A percentile compares a stretch with the other conserved stretches of the same genome.
Conservation (phyloP, 768 basidiomycete genomes). For the Auricularia auricula-judae region DNA sequence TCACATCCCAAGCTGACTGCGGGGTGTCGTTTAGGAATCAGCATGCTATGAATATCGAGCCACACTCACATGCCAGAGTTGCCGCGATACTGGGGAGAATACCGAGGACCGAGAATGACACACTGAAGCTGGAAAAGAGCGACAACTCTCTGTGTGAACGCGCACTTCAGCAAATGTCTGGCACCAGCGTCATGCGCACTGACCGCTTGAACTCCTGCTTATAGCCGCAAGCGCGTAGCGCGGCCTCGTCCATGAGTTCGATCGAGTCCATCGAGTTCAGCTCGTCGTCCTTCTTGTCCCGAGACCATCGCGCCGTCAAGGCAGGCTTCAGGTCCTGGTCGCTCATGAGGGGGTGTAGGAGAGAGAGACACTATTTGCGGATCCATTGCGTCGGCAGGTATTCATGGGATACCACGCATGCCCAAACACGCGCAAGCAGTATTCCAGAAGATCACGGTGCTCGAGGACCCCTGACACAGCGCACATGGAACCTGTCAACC, state of each 20-base stretch:
- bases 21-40: neutral
- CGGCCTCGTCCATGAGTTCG: neutral
- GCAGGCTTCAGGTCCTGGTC: too few species aligned
- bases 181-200: neutral
- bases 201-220: neutral
- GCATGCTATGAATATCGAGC: neutral
- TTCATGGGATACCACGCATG: too few species aligned
- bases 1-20: neutral
- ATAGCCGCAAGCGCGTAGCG: neutral
- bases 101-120: constrained; percentile 8
- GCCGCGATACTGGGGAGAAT: constrained; percentile 6
- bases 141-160: constrained; percentile 1
- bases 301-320: neutral
- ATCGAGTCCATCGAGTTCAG: neutral
- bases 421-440: too few species aligned
- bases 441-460: too few species aligned
- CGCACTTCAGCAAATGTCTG: neutral
- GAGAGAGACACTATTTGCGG: too few species aligned
- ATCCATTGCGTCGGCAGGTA: too few species aligned
- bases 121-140: constrained; percentile 4
- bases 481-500: too few species aligned
- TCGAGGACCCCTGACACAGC: too few species aligned
- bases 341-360: too few species aligned
- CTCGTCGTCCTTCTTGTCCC: neutral
- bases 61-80: constrained; percentile 5